Conservation (phyloP, 768 basidiomycete genomes). For the Naganishia vishniacii region DNA sequence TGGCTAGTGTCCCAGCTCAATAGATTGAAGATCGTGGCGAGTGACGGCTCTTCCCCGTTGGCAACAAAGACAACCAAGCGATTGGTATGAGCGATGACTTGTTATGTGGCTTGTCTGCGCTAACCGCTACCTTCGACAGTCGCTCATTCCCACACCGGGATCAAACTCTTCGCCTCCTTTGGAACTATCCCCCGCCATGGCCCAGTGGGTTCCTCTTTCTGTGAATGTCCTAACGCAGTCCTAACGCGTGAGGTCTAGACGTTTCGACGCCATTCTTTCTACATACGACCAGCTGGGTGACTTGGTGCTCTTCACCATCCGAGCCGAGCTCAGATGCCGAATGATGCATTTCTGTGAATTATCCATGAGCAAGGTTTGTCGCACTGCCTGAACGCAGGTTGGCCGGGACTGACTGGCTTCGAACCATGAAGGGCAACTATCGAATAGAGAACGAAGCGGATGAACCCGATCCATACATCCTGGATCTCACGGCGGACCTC, state of each 20-base stretch:
- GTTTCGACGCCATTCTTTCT: conserved; percentile 81
- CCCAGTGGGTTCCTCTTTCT: conserved; percentile 58
- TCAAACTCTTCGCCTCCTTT: not conserved
- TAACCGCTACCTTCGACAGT: not conserved
- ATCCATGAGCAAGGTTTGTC: conserved; percentile 66
- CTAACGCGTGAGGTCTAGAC: conserved; percentile 53
- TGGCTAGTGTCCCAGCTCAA: conserved; percentile 78
- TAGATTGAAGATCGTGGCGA: conserved; percentile 60
- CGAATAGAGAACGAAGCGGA: conserved; percentile 70
- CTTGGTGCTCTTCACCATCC: conserved; percentile 77
- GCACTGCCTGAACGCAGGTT: not conserved
- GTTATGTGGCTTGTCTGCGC: not conserved
- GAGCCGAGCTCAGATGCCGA: conserved; percentile 80
- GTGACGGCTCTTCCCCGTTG: conserved; percentile 49
- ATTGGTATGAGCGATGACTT: not conserved
- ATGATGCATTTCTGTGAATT: conserved; percentile 73
- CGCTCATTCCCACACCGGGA: not conserved
- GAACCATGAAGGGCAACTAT: conserved; percentile 67
- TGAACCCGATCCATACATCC: conserved; percentile 85
- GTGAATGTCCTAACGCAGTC: not conserved
- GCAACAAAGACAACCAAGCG: not conserved
- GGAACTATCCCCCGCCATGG: conserved; percentile 73
- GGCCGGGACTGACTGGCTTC: not conserved
- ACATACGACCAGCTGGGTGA: conserved; percentile 86
- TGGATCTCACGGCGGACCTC: conserved; percentile 77